Evolutionary conservation across 129 eudicot species (phyloP).

Genomic region (Flaveria robusta): DNA sequence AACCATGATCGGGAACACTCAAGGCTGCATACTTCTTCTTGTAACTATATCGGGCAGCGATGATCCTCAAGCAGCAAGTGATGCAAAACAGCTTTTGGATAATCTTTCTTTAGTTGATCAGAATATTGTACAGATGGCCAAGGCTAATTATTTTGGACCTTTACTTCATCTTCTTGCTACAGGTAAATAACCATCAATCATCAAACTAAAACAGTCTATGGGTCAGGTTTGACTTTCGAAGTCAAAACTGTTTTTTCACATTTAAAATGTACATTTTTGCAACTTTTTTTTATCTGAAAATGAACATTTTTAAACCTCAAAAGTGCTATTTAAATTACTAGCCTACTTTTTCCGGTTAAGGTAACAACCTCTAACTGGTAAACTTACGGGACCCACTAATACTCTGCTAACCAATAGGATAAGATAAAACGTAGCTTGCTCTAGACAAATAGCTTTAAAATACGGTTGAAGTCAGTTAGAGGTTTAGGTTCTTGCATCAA

Average conservation of each 20-base stretch:
- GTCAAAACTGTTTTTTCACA: slow-evolving; percentile 1
- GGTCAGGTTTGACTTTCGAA: slow-evolving; percentile 16
- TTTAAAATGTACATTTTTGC: neutral
- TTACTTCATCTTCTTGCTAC: slow-evolving; percentile 47
- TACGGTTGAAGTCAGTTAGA: neutral
- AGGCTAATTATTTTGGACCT: slow-evolving; percentile 51
- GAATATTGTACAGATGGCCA: slow-evolving; percentile 57
- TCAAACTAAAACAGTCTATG: neutral
- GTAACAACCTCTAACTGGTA: no score
- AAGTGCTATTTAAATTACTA: neutral
- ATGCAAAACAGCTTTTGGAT: slow-evolving; percentile 50
- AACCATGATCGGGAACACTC: slow-evolving; percentile 41
- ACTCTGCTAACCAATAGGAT: neutral
- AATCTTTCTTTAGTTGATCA: slow-evolving; percentile 45
- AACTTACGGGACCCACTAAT: neutral
- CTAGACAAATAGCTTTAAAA: neutral
- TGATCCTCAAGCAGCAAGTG: slow-evolving; percentile 48
- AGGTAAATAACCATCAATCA: slow-evolving; percentile 36
- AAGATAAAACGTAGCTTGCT: neutral
- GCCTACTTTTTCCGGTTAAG: no score
- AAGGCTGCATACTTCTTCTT: slow-evolving; percentile 60
- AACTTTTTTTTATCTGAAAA: neutral
- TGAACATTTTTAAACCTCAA: neutral
- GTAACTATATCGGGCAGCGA: slow-evolving; percentile 47
- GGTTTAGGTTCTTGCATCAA: neutral